phyloP scores from a whole-genome alignment of 495 filamentous ascomycete species.

The Penicillium simplicissimum region DNA sequence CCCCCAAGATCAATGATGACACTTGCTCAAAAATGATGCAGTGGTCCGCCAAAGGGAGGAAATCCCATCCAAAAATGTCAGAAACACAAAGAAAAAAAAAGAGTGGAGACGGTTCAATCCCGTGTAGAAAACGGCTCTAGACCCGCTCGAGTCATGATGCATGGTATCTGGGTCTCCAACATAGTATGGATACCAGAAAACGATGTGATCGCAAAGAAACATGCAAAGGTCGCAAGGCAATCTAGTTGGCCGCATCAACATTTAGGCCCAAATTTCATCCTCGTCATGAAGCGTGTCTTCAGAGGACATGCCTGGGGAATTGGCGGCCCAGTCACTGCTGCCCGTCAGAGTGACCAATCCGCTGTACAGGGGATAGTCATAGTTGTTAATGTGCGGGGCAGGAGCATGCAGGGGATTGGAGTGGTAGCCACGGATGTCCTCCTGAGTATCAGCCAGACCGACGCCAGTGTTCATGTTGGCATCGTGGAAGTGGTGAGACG shows the following conservation, averaged over 20 bases:
- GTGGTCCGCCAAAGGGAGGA: no score
- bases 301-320: conserved; percentile 24
- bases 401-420: conserved; percentile 45
- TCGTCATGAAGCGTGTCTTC: conserved; percentile 39
- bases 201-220: no score
- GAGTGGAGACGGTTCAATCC: conserved; percentile 3
- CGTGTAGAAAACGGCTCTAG: not conserved
- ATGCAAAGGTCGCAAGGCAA: not conserved
- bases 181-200: no score
- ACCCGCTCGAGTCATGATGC: conserved; percentile 2
- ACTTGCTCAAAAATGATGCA: not conserved
- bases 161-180: not conserved
- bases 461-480: conserved; percentile 35
- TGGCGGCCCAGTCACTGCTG: conserved; percentile 14
- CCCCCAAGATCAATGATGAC: conserved; percentile 2
- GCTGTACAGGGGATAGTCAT: conserved; percentile 24
- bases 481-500: conserved; percentile 36
- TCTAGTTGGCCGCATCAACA: conserved; percentile 25
- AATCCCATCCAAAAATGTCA: not conserved
- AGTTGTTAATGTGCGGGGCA: conserved; percentile 15
- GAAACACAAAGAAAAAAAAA: not conserved
- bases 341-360: conserved; percentile 2
- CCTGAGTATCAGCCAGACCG: conserved; percentile 26
- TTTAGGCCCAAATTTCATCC: conserved; percentile 32
- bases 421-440: conserved; percentile 32